Evolutionary conservation across 345 rosid genomes (phyloP), one percentile per base, ranked within the genome.

Genomic region (Tarenaya hassleriana): DNA sequence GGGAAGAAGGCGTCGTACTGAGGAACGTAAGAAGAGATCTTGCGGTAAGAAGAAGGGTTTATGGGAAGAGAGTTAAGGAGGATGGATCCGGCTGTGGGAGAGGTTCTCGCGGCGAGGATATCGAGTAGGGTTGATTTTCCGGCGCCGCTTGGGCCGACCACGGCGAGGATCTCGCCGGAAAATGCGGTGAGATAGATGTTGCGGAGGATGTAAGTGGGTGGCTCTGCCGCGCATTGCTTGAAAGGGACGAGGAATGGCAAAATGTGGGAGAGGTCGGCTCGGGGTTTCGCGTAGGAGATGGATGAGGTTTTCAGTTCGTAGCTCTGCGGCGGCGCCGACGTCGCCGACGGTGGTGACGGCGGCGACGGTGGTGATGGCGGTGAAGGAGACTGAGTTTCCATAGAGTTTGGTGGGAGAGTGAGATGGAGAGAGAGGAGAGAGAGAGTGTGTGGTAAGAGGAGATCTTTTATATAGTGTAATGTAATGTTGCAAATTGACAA

Each of bases 121-220:
- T 91, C 98, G 3, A 91, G 92, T 16, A 91, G 92, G 19, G 98
- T 84, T 34, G 98, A 91, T 64, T 91, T 91, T 19, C 96, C 98
- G 7, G 96, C 96, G n/a, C 95, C 95, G 29, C 92, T 84, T 0
- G 96, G 98, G 55, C 98, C 98, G 42, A 91, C 98, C 6, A 91
- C 50, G 73, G 98, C 98, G 5, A 91, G 91, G 71, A 91, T 87
- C 61, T 87, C 82, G 34, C 85, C 64, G 0, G 96, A 92, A 57
- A 69, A 72, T 47, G 98, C 95, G 8, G 87, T 73, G 62, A 91
- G 67, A 37, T 85, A 75, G 35, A 91, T 72, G 55, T 84, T 76
- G 1, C 60, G 64, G 67, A 91, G 89, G 67, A 87, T 84, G 66
- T 67, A 70, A 21, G 70, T 40, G 8, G 82, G 82, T 33, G 87